A percentile compares a stretch with the other conserved stretches of the same genome.
These are phyloP conservation scores for Closterium sp. DNA, from an alignment of 139 green algal genomes.

Conservation along the genomic window DNA sequence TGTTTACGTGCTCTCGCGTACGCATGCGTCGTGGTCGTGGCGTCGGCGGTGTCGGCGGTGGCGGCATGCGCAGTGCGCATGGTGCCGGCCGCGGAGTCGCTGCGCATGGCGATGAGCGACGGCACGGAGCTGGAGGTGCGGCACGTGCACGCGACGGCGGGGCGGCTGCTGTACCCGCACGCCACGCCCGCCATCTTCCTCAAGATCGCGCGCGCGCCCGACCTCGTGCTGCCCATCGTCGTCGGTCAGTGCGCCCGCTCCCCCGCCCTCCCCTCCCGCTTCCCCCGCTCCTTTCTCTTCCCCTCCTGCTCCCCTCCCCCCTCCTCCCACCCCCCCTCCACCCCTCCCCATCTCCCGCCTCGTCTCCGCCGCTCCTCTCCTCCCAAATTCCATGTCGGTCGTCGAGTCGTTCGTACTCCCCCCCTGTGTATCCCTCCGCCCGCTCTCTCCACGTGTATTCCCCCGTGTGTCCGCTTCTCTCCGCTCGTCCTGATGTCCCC, in stretches of 20 bases:
- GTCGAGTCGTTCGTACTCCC: neutral
- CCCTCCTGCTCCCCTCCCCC: no score
- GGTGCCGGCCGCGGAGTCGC: neutral
- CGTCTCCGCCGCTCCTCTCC: neutral
- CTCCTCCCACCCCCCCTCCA: neutral
- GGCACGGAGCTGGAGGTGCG: constrained; percentile 33
- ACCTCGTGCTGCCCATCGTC: constrained; percentile 52
- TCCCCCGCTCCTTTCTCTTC: neutral
- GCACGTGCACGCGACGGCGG: constrained; percentile 40
- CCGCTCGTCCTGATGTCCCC: neutral
- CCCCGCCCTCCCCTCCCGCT: no score
- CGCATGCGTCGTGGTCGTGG: neutral
- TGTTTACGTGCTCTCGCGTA: neutral
- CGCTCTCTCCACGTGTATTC: no score
- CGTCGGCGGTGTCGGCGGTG: neutral
- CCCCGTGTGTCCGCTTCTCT: neutral
- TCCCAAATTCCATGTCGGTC: neutral
- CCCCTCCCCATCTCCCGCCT: neutral
- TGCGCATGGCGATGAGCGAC: constrained; percentile 30
- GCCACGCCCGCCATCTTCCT: constrained; percentile 47
- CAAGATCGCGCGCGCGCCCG: constrained; percentile 1
- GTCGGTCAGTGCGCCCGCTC: constrained; percentile 21
- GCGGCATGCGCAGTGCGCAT: constrained; percentile 14
- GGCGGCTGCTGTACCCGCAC: constrained; percentile 34
- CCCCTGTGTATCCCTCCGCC: no score